phyloP scores from a whole-genome alignment of 2,329 filamentous ascomycete genomes.

The Aspergillus novoparasiticus region DNA sequence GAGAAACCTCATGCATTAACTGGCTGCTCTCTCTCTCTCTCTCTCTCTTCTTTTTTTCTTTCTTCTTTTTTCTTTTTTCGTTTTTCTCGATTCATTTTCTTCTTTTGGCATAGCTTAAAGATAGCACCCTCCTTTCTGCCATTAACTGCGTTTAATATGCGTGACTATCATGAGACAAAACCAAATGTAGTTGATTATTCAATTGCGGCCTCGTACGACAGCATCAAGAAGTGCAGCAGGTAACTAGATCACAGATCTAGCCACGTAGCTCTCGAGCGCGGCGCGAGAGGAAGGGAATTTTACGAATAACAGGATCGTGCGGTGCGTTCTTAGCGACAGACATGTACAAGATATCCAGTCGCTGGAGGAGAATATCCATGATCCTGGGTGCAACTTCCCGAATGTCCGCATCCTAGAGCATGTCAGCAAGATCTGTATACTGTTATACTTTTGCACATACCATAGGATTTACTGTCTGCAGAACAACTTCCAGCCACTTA shows the following conservation, averaged over 20 bases:
- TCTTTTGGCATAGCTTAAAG: background rate
- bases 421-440: slow-evolving; percentile 9
- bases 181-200: background rate
- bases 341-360: slow-evolving; percentile 61
- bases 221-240: background rate
- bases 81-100: too few relatives aligned
- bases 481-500: slow-evolving; percentile 59
- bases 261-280: slow-evolving; percentile 42
- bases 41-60: too few relatives aligned
- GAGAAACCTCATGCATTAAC: background rate
- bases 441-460: slow-evolving; percentile 42
- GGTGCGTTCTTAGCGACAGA: slow-evolving; percentile 55
- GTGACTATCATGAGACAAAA: slow-evolving; percentile 1
- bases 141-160: slow-evolving; percentile 6
- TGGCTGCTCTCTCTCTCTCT: background rate
- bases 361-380: slow-evolving; percentile 61
- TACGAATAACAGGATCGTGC: slow-evolving; percentile 54
- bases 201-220: background rate
- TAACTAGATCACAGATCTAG: slow-evolving; percentile 4
- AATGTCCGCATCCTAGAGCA: slow-evolving; percentile 54
- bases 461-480: slow-evolving; percentile 56
- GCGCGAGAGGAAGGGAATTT: slow-evolving; percentile 51
- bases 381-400: slow-evolving; percentile 60
- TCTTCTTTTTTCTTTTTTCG: too few relatives aligned
- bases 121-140: background rate